Base-by-base conservation (phyloP, 139 green algal genomes). In the Microglena sp. region DNA sequence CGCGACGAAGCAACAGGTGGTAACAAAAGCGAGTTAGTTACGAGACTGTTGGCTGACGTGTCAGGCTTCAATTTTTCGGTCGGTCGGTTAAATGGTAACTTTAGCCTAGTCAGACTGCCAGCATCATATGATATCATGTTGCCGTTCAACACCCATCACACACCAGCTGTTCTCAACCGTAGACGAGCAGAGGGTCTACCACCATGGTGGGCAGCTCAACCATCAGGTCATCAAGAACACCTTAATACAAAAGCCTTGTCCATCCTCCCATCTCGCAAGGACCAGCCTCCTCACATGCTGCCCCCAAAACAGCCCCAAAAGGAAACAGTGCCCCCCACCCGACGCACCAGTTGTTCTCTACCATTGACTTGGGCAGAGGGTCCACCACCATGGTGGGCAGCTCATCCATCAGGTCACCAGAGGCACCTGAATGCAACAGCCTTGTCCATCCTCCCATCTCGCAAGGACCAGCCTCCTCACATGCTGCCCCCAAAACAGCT, bases 381-480 rank as follows among this genome's bases (percentile, higher is more conserved):
- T 96, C 70, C 7, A 87, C 92, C 45, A 99, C 84, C 62, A 93
- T 85, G 6, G 93, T 97, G 24, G 93, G 93, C 8, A 98, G 92
- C 60, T 75, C 69, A 53, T 92, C 83, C 85, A 98, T 94, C 15
- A 97, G 79, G 29, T 97, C 85, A 64, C 98, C 93, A n/a, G n/a
- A n/a, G n/a, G n/a, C n/a, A n/a, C 92, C 93, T 5, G 78, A 89
- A 83, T 98, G 92, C 73, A 98, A 81, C 46, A 98, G 64, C 5
- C 93, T 84, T 7, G 93, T 99, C 78, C 94, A 99, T 32, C 86
- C 90, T 56, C 66, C 69, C 79, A 79, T 82, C 54, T 84, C 74
- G 71, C 84, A 89, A 2, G 61, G 58, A 11, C 64, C 72, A 46
- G 50, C 46, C 50, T 69, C 72, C 55, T 92, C 75, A 69, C 93